Percentiles rank a stretch among this genome's conserved stretches.
phyloP scores from a whole-genome alignment of 192 early-diverging fungal species.

The Backusella macrospora region DNA sequence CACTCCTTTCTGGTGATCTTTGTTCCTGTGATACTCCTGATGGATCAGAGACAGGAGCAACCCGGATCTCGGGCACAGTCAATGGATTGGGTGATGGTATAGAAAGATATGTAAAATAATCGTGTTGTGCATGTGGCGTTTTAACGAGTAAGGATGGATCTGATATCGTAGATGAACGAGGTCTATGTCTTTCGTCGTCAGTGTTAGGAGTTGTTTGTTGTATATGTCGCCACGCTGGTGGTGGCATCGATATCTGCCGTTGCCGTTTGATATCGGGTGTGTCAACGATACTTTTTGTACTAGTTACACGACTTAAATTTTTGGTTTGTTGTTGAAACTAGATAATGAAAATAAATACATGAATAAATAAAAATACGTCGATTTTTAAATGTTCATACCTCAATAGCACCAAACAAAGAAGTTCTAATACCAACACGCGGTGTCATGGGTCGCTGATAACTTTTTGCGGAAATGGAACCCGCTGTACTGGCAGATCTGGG shows the following conservation, averaged over 20 bases:
- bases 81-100: neutral
- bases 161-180: neutral
- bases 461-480: slow-evolving; percentile 24
- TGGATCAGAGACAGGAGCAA: neutral
- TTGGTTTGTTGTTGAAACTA: slow-evolving; percentile 33
- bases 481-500: slow-evolving; percentile 15
- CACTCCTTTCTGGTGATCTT: neutral
- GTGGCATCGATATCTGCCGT: slow-evolving; percentile 19
- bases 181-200: neutral
- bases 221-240: neutral
- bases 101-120: slow-evolving; percentile 19
- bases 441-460: slow-evolving; percentile 22
- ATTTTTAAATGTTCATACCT: slow-evolving; percentile 38
- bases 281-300: slow-evolving; percentile 9
- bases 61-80: slow-evolving; percentile 17
- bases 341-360: neutral
- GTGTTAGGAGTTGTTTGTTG: neutral
- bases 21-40: neutral
- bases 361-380: neutral
- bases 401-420: slow-evolving; percentile 54
- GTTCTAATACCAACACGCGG: slow-evolving; percentile 45
- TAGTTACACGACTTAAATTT: slow-evolving; percentile 17
- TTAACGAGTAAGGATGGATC: neutral
- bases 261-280: neutral
- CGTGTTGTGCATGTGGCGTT: neutral